These are phyloP conservation scores for Trypanosoma lewisi DNA, from an alignment of 208 protist species.

Conservation along the genomic window DNA sequence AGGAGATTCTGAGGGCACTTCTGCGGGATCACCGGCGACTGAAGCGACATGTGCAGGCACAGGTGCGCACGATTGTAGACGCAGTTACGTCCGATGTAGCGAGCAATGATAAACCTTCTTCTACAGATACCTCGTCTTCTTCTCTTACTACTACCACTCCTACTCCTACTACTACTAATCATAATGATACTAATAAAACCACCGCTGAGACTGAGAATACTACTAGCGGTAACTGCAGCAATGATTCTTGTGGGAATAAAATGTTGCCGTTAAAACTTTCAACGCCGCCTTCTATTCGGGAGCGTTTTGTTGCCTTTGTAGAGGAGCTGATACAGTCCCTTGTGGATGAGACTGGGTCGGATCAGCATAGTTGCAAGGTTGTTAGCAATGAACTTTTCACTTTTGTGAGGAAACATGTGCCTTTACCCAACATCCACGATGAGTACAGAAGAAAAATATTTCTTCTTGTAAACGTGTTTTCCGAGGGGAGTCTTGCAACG, in stretches of 20 bases:
- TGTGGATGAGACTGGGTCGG: constrained; percentile 47
- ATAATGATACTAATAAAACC: background rate
- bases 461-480: constrained; percentile 86
- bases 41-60: constrained; percentile 54
- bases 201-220: background rate
- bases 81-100: constrained; percentile 8
- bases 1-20: constrained; percentile 71
- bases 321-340: constrained; percentile 75
- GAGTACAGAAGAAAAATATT: constrained; percentile 90
- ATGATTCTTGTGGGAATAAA: background rate
- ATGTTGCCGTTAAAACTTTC: constrained; percentile 13
- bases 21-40: constrained; percentile 57
- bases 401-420: constrained; percentile 76
- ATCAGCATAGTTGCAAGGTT: constrained; percentile 52
- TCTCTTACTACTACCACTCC: background rate
- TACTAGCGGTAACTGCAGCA: background rate
- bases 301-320: constrained; percentile 80
- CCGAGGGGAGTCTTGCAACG: constrained; percentile 32
- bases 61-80: constrained; percentile 41
- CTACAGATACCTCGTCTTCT: background rate
- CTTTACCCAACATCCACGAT: constrained; percentile 88
- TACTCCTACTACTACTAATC: background rate
- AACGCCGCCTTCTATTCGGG: constrained; percentile 44
- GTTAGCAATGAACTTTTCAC: constrained; percentile 70
- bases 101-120: background rate